phyloP scores from a whole-genome alignment of 306 rosid genomes.

The Abrus pulchellus region DNA sequence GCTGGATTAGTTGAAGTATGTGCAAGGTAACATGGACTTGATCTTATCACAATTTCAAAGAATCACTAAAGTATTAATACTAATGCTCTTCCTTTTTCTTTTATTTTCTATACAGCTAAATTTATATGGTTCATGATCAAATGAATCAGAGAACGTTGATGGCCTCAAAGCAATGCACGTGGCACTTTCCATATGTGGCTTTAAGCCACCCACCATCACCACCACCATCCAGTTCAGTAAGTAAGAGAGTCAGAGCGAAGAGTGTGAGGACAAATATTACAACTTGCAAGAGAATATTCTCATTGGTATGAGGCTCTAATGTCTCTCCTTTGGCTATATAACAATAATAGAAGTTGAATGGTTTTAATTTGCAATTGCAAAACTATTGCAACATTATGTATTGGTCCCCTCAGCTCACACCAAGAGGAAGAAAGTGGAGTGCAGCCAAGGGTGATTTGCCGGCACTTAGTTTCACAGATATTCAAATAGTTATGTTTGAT shows the following conservation, averaged over 20 bases:
- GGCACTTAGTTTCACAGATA: background rate
- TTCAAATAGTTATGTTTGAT: background rate
- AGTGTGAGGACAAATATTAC: background rate
- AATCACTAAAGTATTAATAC: too few species aligned
- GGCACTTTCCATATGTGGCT: slow-evolving; percentile 32
- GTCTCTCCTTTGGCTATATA: slow-evolving; percentile 11
- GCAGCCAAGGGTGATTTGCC: slow-evolving; percentile 60
- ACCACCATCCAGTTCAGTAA: slow-evolving; percentile 23
- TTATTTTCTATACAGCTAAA: background rate
- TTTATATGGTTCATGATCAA: slow-evolving; percentile 27
- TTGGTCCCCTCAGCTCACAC: slow-evolving; percentile 40
- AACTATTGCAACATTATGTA: background rate
- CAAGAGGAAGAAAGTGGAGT: slow-evolving; percentile 46
- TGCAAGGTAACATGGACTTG: too few species aligned
- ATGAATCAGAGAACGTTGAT: background rate
- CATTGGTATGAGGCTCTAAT: background rate
- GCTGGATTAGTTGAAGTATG: too few species aligned
- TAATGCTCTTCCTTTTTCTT: too few species aligned
- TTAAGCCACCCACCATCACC: slow-evolving; percentile 10
- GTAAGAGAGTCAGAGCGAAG: background rate
- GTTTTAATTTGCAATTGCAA: slow-evolving; percentile 5
- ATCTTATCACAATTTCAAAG: too few species aligned
- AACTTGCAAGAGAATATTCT: slow-evolving; percentile 43
- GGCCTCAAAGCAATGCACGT: background rate
- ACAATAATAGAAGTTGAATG: background rate